phyloP scores from a whole-genome alignment of 1,139 yeast species.

The Meyerozyma sp. region DNA sequence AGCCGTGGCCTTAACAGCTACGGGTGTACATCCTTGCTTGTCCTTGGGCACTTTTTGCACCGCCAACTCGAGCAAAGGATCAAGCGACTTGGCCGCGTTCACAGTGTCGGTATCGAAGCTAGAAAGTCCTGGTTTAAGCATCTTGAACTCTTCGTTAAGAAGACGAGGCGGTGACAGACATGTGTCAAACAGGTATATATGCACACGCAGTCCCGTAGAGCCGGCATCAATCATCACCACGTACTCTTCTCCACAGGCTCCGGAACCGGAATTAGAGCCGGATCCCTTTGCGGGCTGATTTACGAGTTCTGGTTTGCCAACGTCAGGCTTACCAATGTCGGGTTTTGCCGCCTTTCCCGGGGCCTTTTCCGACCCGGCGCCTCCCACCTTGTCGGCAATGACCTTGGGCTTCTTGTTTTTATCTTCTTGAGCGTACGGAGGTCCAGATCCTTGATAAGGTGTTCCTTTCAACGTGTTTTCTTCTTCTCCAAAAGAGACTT shows the following conservation, averaged over 20 bases:
- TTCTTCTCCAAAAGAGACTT: constrained; percentile 17
- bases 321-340: constrained; percentile 3
- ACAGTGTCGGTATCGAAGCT: constrained; percentile 72
- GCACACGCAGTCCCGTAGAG: constrained; percentile 93
- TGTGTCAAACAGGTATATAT: constrained; percentile 84
- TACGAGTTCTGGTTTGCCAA: background rate
- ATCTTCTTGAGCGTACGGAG: constrained; percentile 26
- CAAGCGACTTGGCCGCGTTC: constrained; percentile 86
- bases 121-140: constrained; percentile 91
- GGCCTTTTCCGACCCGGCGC: constrained; percentile 6
- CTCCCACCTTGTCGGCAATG: constrained; percentile 19
- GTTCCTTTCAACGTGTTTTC: constrained; percentile 31
- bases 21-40: constrained; percentile 76
- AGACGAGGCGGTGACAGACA: constrained; percentile 79
- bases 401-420: constrained; percentile 14
- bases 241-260: constrained; percentile 30
- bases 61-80: constrained; percentile 72
- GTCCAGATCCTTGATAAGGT: constrained; percentile 28
- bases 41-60: constrained; percentile 68
- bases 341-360: constrained; percentile 3
- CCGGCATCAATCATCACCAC: constrained; percentile 97
- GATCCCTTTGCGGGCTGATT: background rate
- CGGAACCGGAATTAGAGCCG: constrained; percentile 5
- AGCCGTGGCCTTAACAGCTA: constrained; percentile 97
- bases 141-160: constrained; percentile 73